Conservation (phyloP, 176 grass and related monocot species). For the Avena sativa region DNA sequence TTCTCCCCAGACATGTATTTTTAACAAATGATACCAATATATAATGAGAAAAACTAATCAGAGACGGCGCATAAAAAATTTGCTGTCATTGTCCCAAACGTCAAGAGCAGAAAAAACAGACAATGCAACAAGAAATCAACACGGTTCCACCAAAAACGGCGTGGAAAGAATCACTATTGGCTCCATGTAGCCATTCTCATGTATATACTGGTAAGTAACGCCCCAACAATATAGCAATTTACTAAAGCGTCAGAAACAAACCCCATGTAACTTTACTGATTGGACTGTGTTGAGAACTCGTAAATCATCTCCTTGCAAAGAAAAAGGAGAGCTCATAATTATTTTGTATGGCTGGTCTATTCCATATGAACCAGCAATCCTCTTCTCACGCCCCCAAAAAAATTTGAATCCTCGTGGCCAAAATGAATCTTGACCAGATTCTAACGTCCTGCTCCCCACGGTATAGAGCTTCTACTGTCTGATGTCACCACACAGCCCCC, state of each 20-base stretch:
- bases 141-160: background rate
- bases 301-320: background rate
- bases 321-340: background rate
- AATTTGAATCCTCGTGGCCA: slow-evolving; percentile 2
- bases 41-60: background rate
- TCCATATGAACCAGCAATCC: background rate
- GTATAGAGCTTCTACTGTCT: background rate
- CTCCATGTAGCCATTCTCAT: background rate
- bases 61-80: background rate
- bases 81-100: background rate
- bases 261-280: background rate
- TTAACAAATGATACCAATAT: too few species aligned
- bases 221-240: background rate
- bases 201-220: background rate
- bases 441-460: background rate
- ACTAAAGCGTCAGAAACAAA: background rate
- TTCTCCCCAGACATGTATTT: too few species aligned
- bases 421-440: slow-evolving; percentile 10
- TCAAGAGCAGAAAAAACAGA: background rate
- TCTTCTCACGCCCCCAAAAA: background rate
- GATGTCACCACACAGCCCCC: background rate
- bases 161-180: slow-evolving; percentile 7
- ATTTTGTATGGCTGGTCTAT: background rate
- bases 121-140: background rate
- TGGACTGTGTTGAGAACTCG: background rate